These are phyloP conservation scores for Skeletonema potamos DNA, from an alignment of 108 stramenopile species.

Conservation along the genomic window DNA sequence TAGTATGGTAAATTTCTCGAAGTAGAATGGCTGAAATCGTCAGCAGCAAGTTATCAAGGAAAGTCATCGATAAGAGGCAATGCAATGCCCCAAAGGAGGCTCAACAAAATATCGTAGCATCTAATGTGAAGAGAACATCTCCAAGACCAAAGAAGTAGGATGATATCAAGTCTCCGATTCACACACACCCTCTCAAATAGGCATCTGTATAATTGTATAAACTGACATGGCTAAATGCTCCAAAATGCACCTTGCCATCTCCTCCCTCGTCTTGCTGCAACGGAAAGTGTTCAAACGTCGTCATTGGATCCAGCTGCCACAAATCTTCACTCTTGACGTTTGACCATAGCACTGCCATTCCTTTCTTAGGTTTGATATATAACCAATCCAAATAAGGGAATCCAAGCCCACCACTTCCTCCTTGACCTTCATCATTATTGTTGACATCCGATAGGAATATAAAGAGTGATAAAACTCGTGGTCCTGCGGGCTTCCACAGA, in stretches of 20 bases:
- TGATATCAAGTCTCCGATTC: background rate
- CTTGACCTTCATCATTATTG: background rate
- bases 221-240: slow-evolving; percentile 20
- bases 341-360: slow-evolving; percentile 34
- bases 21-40: no score
- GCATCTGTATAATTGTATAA: slow-evolving; percentile 41
- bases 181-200: slow-evolving; percentile 30
- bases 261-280: background rate
- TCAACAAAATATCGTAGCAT: no score
- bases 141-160: background rate
- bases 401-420: slow-evolving; percentile 39
- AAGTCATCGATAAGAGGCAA: no score
- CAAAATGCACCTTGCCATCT: slow-evolving; percentile 6
- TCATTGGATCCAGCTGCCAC: slow-evolving; percentile 21
- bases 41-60: no score
- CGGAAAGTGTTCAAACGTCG: slow-evolving; percentile 32
- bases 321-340: slow-evolving; percentile 38
- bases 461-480: slow-evolving; percentile 41
- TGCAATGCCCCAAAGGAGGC: no score
- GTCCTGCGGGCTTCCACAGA: slow-evolving; percentile 48
- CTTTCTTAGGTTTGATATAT: slow-evolving; percentile 27
- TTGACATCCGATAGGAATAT: slow-evolving; percentile 37
- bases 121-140: no score
- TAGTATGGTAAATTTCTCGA: no score
- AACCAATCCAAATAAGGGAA: slow-evolving; percentile 57